Evolutionary conservation across 257 asterid genomes (phyloP).

Genomic region (Nicotiana otophora): DNA sequence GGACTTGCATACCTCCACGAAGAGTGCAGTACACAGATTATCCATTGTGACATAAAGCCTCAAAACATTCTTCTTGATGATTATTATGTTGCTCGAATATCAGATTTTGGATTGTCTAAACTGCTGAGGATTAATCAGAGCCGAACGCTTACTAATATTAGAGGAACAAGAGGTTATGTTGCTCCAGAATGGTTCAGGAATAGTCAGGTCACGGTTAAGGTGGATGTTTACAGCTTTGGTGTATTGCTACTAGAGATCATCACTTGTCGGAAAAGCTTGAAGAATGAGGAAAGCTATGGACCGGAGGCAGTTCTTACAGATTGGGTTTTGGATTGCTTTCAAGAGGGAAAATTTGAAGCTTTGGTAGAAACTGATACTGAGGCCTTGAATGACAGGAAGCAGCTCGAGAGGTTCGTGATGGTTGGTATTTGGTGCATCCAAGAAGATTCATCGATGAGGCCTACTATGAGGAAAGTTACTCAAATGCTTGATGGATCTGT

Average conservation of each 20-base stretch:
- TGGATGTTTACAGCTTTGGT: slow-evolving; percentile 37
- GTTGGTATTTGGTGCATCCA: slow-evolving; percentile 36
- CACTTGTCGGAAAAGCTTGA: slow-evolving; percentile 14
- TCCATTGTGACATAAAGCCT: slow-evolving; percentile 58
- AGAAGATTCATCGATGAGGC: slow-evolving; percentile 24
- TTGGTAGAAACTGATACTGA: slow-evolving; percentile 20
- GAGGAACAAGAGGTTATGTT: slow-evolving; percentile 40
- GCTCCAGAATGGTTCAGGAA: slow-evolving; percentile 41
- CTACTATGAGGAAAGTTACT: slow-evolving; percentile 23
- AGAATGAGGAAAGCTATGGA: neutral
- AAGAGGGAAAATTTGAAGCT: slow-evolving; percentile 13
- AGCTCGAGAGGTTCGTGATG: slow-evolving; percentile 17
- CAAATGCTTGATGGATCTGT: slow-evolving; percentile 35
- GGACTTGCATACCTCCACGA: slow-evolving; percentile 52
- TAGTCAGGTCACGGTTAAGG: slow-evolving; percentile 24
- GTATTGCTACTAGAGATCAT: slow-evolving; percentile 33
- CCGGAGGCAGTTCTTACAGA: slow-evolving; percentile 11
- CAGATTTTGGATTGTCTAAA: slow-evolving; percentile 40
- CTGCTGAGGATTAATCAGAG: slow-evolving; percentile 30
- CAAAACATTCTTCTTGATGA: slow-evolving; percentile 43
- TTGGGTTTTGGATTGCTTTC: slow-evolving; percentile 32
- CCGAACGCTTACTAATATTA: slow-evolving; percentile 16
- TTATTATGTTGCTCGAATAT: slow-evolving; percentile 18
- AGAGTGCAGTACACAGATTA: slow-evolving; percentile 48
- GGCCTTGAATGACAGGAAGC: slow-evolving; percentile 19